A percentile compares a stretch with the other conserved stretches of the same genome.
These are phyloP conservation scores for Colletotrichum costaricense DNA, from an alignment of 2,329 filamentous ascomycete genomes.

Conservation along the genomic window DNA sequence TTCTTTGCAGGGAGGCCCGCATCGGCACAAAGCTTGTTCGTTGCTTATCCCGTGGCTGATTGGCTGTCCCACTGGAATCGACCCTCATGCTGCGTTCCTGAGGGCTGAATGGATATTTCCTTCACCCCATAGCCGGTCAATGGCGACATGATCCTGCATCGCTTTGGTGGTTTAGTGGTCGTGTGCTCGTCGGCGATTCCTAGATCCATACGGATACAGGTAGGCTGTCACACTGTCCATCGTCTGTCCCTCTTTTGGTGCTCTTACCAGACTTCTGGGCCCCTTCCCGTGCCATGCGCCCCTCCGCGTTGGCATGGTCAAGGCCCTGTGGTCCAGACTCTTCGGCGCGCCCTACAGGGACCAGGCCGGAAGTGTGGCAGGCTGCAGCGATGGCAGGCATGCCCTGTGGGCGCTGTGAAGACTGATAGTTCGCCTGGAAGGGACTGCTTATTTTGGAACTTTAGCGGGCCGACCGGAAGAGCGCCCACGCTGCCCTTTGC, in stretches of 20 bases:
- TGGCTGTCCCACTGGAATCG: neutral
- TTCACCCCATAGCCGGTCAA: neutral
- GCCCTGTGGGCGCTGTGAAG: neutral
- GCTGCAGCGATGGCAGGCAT: slow-evolving; percentile 6
- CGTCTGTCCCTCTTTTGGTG: neutral
- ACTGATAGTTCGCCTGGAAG: neutral
- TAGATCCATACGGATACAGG: too few relatives aligned
- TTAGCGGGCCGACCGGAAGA: neutral
- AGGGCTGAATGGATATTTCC: neutral
- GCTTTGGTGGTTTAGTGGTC: neutral
- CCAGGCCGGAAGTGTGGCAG: slow-evolving; percentile 18
- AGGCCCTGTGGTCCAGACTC: slow-evolving; percentile 15
- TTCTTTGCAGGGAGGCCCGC: slow-evolving; percentile 11
- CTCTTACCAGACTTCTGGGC: slow-evolving; percentile 8
- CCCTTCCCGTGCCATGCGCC: neutral
- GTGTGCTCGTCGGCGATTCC: slow-evolving; percentile 6
- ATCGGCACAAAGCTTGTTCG: slow-evolving; percentile 31
- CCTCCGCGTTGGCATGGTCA: neutral
- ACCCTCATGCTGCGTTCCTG: neutral
- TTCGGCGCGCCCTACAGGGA: slow-evolving; percentile 1
- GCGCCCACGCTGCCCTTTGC: neutral
- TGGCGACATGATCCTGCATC: neutral
- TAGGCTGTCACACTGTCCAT: too few relatives aligned
- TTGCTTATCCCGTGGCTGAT: neutral
- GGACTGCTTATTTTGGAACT: slow-evolving; percentile 9